Evolutionary conservation across 1,139 yeast genomes (phyloP).

Genomic region (Scheffersomyces illinoinensis): DNA sequence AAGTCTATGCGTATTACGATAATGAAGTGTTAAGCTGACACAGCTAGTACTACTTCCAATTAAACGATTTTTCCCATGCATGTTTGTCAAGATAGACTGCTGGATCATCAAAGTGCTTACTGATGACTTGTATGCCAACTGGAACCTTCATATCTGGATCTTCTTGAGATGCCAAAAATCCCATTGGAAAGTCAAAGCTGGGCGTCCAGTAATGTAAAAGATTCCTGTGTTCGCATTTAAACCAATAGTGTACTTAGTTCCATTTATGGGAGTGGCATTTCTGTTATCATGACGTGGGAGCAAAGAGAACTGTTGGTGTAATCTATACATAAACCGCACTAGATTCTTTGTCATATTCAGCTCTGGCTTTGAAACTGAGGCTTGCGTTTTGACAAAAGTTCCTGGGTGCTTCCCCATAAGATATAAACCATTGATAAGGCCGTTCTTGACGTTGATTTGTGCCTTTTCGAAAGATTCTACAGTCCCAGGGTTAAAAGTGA

Average conservation of each 20-base stretch:
- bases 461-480: background rate
- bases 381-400: constrained; percentile 32
- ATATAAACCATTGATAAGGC: constrained; percentile 25
- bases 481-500: background rate
- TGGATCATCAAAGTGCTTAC: constrained; percentile 14
- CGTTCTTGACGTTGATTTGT: background rate
- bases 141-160: constrained; percentile 25
- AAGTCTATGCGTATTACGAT: no score
- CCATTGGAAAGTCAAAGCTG: constrained; percentile 34
- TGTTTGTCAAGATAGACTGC: constrained; percentile 16
- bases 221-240: constrained; percentile 35
- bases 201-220: constrained; percentile 37
- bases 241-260: constrained; percentile 13
- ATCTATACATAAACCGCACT: constrained; percentile 9
- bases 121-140: constrained; percentile 22
- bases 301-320: constrained; percentile 24
- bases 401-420: constrained; percentile 30
- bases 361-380: constrained; percentile 27
- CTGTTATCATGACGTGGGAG: constrained; percentile 20
- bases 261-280: background rate
- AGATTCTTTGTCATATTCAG: constrained; percentile 28
- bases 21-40: no score
- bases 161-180: constrained; percentile 25
- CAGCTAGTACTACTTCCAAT: no score
- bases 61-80: constrained; percentile 31